Percentiles rank a stretch among this genome's conserved stretches.
These are phyloP conservation scores for Naematelia aurantialba DNA, from an alignment of 768 basidiomycete genomes.

Conservation along the genomic window DNA sequence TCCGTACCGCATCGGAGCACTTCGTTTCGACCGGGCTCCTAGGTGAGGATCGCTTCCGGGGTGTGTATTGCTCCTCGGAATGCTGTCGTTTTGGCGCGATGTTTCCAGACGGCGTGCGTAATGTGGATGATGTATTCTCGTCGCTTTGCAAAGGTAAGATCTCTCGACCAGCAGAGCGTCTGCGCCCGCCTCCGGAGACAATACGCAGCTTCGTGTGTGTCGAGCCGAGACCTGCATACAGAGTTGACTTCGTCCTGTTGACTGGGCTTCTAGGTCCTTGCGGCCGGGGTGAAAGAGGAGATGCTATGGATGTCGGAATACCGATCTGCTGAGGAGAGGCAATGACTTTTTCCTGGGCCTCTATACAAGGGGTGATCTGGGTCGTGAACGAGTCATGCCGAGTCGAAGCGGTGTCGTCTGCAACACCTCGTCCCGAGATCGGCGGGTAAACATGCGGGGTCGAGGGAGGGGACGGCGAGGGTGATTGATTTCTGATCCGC, in stretches of 20 bases:
- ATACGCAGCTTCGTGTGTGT: slow-evolving; percentile 37
- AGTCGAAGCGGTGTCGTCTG: background rate
- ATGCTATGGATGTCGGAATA: background rate
- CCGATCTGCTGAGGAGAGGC: slow-evolving; percentile 7
- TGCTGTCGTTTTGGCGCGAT: slow-evolving; percentile 36
- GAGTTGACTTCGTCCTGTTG: background rate
- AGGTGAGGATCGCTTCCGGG: slow-evolving; percentile 42
- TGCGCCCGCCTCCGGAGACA: slow-evolving; percentile 37
- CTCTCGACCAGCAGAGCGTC: slow-evolving; percentile 40
- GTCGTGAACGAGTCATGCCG: background rate
- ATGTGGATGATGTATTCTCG: slow-evolving; percentile 12
- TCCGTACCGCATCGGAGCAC: background rate
- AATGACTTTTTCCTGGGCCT: slow-evolving; percentile 1
- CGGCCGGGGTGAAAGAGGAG: slow-evolving; percentile 22
- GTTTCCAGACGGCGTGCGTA: slow-evolving; percentile 9
- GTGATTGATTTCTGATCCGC: slow-evolving; percentile 30
- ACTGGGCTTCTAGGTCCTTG: slow-evolving; percentile 18
- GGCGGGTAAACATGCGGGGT: background rate
- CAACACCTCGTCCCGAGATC: background rate
- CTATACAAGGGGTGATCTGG: background rate
- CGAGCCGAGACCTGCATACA: slow-evolving; percentile 11
- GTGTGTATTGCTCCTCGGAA: slow-evolving; percentile 42
- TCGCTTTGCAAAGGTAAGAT: slow-evolving; percentile 33
- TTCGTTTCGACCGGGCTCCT: slow-evolving; percentile 26
- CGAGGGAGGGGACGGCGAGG: slow-evolving; percentile 19